Evolutionary conservation across 2,329 filamentous ascomycete species (phyloP), one percentile per base, ranked within the genome.

Genomic region (Fusarium palustre): DNA sequence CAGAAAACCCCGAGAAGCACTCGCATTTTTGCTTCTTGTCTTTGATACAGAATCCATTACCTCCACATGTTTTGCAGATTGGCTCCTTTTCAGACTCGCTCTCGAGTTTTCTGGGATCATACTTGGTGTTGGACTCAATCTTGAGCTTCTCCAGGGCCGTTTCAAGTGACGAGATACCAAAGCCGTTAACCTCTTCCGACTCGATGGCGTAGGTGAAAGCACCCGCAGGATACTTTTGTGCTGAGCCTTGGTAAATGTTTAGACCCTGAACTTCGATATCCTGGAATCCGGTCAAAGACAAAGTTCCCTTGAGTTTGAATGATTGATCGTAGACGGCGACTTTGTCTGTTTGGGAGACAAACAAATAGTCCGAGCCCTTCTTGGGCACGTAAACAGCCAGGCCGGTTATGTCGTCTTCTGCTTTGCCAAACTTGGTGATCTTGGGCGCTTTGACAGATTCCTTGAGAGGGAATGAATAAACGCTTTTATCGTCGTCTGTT

Each of bases 1-100:
- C 82, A 0, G 73, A 42, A n/a, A 80, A 82, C 5, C 83, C 82
- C 4, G 81, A 76, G 55, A 85, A 84, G 63, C 82, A 85, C 9
- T 76, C 75, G 58, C 82, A 84, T 1, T 72, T 73, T 5, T 65
- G 62, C 20, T 63, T 58, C 43, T 68, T 64, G 6, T 57, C 68
- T 12, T 69, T 68, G 20, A 71, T 55, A 52, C 77, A 82, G 65
- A 80, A 84, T 4, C 83, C 82, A 30, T 76, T 80, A 10, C 69
- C 54, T 43, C 70, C 77, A 52, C 81, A 84, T 9, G 77, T 70
- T 11, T 73, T 64, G 38, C 76, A 78, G 20, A 81, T 77, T 8
- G 75, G 68, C n/a, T 75, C 72, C 1, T 62, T 65, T 36, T 74
- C 64, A 2, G 70, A 36, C 16, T 71, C 72, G n/a, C 52, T 62